A percentile compares a stretch with the other conserved stretches of the same genome.
phyloP scores from a whole-genome alignment of 257 asterid species.

The Anisodus tanguticus region DNA sequence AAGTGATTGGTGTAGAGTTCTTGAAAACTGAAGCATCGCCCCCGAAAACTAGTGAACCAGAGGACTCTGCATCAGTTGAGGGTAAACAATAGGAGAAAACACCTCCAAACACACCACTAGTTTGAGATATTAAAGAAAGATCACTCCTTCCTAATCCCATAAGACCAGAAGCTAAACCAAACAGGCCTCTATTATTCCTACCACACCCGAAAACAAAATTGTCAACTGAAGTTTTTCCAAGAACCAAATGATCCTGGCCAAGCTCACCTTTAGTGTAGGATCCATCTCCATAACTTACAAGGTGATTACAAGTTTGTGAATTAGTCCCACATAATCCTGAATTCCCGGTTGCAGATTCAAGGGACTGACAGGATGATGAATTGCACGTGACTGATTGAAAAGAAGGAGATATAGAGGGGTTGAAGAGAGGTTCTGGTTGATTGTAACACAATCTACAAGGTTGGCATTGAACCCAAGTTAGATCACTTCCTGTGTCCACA shows the following conservation, averaged over 20 bases:
- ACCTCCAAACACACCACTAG: constrained; percentile 56
- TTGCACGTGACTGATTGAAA: constrained; percentile 61
- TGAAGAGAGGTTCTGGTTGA: constrained; percentile 80
- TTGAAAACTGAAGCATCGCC: constrained; percentile 50
- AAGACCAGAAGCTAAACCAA: constrained; percentile 81
- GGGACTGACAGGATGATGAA: constrained; percentile 63
- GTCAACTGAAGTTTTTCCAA: constrained; percentile 52
- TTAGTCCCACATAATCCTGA: constrained; percentile 52
- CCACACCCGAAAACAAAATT: constrained; percentile 84
- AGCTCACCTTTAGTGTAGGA: constrained; percentile 77
- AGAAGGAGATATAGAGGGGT: constrained; percentile 63
- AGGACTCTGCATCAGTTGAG: constrained; percentile 47
- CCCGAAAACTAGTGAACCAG: constrained; percentile 75
- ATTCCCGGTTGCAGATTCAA: constrained; percentile 65
- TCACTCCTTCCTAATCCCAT: constrained; percentile 87
- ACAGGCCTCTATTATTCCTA: constrained; percentile 68
- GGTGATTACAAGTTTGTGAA: constrained; percentile 53
- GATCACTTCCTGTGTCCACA: constrained; percentile 86
- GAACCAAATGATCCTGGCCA: constrained; percentile 55
- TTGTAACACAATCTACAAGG: constrained; percentile 75
- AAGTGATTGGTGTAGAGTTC: constrained; percentile 64
- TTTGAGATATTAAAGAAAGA: constrained; percentile 71
- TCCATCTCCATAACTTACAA: constrained; percentile 84
- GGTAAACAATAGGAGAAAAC: constrained; percentile 92
- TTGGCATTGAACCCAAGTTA: constrained; percentile 92